Base-by-base conservation (phyloP, 116 monocot species). In the Cymodocea nodosa region DNA sequence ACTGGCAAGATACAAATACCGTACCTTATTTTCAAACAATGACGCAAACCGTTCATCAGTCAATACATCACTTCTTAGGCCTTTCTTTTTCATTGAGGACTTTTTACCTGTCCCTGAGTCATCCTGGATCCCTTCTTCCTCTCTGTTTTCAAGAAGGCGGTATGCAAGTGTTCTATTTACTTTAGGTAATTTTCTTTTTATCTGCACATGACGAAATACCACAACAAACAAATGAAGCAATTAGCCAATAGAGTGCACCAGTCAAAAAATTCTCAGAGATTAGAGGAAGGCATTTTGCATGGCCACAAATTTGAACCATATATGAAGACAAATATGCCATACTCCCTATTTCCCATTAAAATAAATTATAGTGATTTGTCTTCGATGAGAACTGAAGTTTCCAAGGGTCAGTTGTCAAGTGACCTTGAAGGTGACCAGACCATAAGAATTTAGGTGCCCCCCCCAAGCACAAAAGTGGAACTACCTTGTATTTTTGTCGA, bases 21-120 rank as follows among this genome's bases (percentile, higher is more conserved):
- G n/a, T 82, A 93, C 95, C 90, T 87, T 80, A 69, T 97, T 81
- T 70, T 81, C 78, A 71, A 97, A 97, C 78, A 97, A 65, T 49
- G 65, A 76, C 25, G 69, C 59, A 57, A 97, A 97, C 53, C 95
- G 90, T 0, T 81, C 78, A 75, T 97, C 95, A 56, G 70, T 73
- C 36, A 90, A 74, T 25, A 97, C 35, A 5, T 83, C 82, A 75
- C 59, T 78, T 20, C 68, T 74, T 49, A 87, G 52, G 56, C 74
- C 77, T 70, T 76, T 94, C 40, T 74, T 80, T 84, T 81, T 97
- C 77, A 77, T 95, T 15, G 70, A 79, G 54, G 62, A 69, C 79
- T 85, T 95, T 72, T 89, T 93, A 66, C 77, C 79, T 10, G 35
- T 60, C 40, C 55, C 61, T 16, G 60, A 19, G 50, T 82, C 82